Conservation (phyloP, 2,329 filamentous ascomycete species). For the Beauveria rudraprayagi region DNA sequence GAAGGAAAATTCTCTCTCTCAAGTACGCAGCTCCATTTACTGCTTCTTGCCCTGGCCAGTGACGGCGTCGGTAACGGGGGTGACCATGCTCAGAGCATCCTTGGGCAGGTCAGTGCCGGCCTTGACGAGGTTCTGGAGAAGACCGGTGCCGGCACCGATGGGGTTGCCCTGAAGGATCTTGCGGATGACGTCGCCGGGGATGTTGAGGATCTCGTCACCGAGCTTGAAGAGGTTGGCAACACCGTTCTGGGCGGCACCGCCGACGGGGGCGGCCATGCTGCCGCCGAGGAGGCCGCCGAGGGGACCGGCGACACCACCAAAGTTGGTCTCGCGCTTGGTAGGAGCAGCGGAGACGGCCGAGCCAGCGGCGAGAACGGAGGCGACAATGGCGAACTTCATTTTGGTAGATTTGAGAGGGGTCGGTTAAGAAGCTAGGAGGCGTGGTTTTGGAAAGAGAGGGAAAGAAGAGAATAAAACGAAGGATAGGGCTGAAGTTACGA, state of each 20-base stretch:
- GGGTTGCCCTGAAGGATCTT: slow-evolving; percentile 4
- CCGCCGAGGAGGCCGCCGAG: slow-evolving; percentile 14
- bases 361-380: neutral
- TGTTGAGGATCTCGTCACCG: slow-evolving; percentile 14
- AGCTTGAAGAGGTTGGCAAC: slow-evolving; percentile 13
- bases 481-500: neutral
- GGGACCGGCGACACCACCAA: slow-evolving; percentile 5
- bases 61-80: neutral
- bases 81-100: slow-evolving; percentile 1
- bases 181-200: slow-evolving; percentile 11
- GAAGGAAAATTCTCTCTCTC: too few relatives aligned
- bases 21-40: too few relatives aligned
- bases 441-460: neutral
- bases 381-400: slow-evolving; percentile 2
- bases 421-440: neutral
- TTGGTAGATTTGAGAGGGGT: neutral
- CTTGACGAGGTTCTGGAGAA: neutral
- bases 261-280: neutral
- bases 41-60: too few relatives aligned
- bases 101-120: slow-evolving; percentile 4
- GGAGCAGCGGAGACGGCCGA: slow-evolving; percentile 2
- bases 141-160: neutral
- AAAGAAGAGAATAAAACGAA: neutral
- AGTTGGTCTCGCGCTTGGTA: slow-evolving; percentile 9
- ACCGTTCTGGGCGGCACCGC: slow-evolving; percentile 6